Evolutionary conservation across 2,329 filamentous ascomycete genomes (phyloP).

Genomic region (Botrytis sinoallii): DNA sequence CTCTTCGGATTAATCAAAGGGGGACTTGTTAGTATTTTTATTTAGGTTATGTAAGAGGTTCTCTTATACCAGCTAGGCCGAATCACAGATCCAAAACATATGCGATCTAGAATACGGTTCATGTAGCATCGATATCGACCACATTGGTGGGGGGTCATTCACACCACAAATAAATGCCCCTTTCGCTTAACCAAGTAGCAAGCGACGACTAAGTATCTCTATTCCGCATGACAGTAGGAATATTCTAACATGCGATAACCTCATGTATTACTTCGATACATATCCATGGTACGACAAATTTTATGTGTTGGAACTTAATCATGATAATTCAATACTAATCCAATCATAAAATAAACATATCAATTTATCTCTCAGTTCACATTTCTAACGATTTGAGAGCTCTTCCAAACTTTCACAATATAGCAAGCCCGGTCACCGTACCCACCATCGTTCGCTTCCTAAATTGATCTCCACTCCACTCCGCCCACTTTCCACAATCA

Average conservation of each 20-base stretch:
- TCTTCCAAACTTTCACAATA: neutral
- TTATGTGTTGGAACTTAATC: accelerated
- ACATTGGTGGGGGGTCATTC: too few relatives aligned
- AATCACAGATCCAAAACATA: too few relatives aligned
- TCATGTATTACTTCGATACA: too few relatives aligned
- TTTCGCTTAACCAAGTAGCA: neutral
- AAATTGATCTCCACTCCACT: neutral
- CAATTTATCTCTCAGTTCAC: neutral
- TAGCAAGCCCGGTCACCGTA: neutral
- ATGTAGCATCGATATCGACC: neutral
- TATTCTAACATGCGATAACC: neutral
- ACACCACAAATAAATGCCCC: neutral
- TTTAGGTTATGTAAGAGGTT: neutral
- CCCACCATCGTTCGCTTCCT: neutral
- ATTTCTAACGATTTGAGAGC: neutral
- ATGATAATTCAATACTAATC: neutral
- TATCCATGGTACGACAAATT: neutral
- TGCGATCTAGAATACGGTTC: neutral
- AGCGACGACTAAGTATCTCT: neutral
- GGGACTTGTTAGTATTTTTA: neutral
- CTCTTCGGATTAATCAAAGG: too few relatives aligned
- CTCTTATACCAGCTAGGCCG: too few relatives aligned
- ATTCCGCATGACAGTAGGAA: neutral
- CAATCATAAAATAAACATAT: neutral
- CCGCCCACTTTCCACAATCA: neutral